Evolutionary conservation across 768 basidiomycete species (phyloP).

Genomic region (Leccinum subgranulosum): DNA sequence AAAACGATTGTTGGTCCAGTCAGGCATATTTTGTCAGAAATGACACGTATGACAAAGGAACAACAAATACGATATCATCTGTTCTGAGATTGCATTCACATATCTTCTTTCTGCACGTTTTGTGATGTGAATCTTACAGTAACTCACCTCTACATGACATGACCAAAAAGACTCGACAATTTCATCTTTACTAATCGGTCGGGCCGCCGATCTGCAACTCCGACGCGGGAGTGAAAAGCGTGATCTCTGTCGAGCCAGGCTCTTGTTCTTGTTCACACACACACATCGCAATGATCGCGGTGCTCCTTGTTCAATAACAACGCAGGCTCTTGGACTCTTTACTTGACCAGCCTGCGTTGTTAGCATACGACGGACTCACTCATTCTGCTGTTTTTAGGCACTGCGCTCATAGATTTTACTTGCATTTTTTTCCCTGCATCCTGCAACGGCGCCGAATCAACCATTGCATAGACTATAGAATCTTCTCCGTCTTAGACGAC

Average conservation of each 20-base stretch:
- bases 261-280: not conserved
- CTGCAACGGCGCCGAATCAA: not conserved
- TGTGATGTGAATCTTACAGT: no score
- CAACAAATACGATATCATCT: no score
- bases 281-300: constrained; percentile 36
- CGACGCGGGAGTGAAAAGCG: not conserved
- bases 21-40: no score
- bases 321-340: constrained; percentile 35
- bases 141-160: not conserved
- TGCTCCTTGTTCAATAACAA: constrained; percentile 52
- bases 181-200: no score
- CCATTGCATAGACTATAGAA: constrained; percentile 15
- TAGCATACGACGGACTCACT: not conserved
- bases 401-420: constrained; percentile 2
- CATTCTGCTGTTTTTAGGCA: not conserved
- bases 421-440: not conserved
- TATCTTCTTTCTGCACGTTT: no score
- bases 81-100: no score
- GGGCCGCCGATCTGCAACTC: constrained; percentile 7
- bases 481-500: not conserved
- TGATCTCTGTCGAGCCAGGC: no score
- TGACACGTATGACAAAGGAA: no score
- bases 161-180: no score
- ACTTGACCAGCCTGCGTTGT: constrained; percentile 22
- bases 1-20: no score